Percentiles rank a stretch among this genome's conserved stretches.
phyloP scores from a whole-genome alignment of 495 filamentous ascomycete species.

The Staphylotrichum tortipilum region DNA sequence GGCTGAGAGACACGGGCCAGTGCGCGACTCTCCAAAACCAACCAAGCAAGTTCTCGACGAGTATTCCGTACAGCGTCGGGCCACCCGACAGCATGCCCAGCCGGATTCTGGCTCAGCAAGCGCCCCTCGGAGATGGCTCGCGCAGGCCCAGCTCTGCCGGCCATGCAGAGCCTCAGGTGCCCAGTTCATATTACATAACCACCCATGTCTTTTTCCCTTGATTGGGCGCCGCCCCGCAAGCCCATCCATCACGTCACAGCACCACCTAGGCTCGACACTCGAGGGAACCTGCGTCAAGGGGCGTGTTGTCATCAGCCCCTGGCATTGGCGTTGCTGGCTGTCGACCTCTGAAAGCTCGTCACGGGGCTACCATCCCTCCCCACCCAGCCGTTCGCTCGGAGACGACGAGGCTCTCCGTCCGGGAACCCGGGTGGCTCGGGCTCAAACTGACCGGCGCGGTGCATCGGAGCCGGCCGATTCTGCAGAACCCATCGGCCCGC shows the following conservation, averaged over 20 bases:
- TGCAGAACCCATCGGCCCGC: conserved; percentile 3
- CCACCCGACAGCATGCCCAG: no score
- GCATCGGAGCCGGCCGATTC: conserved; percentile 1
- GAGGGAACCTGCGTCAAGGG: not conserved
- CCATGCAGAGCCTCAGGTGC: conserved; percentile 5
- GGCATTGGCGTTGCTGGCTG: not conserved
- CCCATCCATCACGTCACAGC: not conserved
- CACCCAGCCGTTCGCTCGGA: no score
- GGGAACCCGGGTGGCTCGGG: no score
- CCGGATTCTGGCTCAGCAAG: no score
- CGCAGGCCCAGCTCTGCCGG: not conserved
- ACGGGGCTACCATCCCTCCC: no score
- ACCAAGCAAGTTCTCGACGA: no score
- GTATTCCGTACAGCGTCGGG: no score
- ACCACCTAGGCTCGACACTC: not conserved
- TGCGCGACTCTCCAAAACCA: no score
- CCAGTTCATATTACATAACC: not conserved
- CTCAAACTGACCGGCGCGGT: no score
- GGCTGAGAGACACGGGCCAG: no score
- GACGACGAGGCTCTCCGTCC: no score
- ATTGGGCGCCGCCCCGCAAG: not conserved
- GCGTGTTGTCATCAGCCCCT: not conserved
- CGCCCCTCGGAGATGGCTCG: conserved; percentile 14
- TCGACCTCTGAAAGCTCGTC: not conserved
- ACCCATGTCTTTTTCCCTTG: not conserved